phyloP scores from a whole-genome alignment of 768 basidiomycete species.

The Crassisporium funariophilum region DNA sequence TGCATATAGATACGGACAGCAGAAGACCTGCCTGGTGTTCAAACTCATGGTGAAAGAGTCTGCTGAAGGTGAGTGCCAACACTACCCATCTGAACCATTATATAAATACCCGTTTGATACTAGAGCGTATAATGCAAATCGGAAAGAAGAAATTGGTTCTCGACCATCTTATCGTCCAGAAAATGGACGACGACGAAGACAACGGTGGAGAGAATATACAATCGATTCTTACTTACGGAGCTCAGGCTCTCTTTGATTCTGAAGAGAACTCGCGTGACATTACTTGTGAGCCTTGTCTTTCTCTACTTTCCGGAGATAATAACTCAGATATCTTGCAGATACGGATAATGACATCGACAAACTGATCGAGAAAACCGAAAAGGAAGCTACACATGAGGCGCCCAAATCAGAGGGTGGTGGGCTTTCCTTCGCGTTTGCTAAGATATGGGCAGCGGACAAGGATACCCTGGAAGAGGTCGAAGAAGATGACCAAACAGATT shows the following conservation, averaged over 20 bases:
- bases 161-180: constrained; percentile 94
- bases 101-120: constrained; percentile 7
- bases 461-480: constrained; percentile 68
- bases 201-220: constrained; percentile 74
- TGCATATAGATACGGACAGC: constrained; percentile 92
- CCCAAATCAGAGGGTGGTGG: constrained; percentile 50
- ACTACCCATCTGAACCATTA: background rate
- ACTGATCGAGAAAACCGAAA: constrained; percentile 84
- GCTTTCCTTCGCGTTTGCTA: constrained; percentile 82
- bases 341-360: constrained; percentile 81
- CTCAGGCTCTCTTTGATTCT: constrained; percentile 79
- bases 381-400: constrained; percentile 61
- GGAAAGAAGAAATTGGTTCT: constrained; percentile 96
- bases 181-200: constrained; percentile 88
- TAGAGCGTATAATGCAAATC: constrained; percentile 88
- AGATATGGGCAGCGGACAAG: constrained; percentile 87
- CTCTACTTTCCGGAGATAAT: too few relatives aligned
- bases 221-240: constrained; percentile 88
- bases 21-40: constrained; percentile 92
- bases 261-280: constrained; percentile 65
- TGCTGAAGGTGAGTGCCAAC: constrained; percentile 66
- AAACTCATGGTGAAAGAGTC: constrained; percentile 95
- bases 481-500: constrained; percentile 67
- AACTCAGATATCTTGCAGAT: constrained; percentile 51
- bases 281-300: constrained; percentile 60